Base-by-base conservation (phyloP, 768 basidiomycete species). In the Kwoniella botswanensis region DNA sequence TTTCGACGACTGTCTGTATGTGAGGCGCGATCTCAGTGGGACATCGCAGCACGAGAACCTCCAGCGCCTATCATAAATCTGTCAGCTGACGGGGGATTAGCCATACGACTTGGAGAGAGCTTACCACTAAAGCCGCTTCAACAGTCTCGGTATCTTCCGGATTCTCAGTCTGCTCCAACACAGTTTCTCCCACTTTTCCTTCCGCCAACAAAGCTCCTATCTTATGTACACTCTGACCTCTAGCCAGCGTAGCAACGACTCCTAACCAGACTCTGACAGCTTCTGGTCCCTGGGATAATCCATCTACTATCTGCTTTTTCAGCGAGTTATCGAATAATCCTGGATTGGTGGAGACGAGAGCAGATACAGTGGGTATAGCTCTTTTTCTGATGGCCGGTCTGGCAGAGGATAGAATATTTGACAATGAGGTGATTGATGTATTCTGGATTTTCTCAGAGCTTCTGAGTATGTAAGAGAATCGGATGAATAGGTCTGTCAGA, bases 331-430 rank as follows among this genome's bases (percentile, higher is more conserved):
- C 81, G 79, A 92, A 92, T 11, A 92, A 83, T 2, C 86, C 85
- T 4, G 89, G 86, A 52, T 88, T 88, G 10, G 91, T 90, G 54
- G 89, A 88, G 50, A 94, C 87, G 80, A 94, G 92, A 74, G 93
- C 92, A 0, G 93, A 91, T 59, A 81, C 50, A 12, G 94, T 93
- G 46, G 90, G 86, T 69, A 98, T 94, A 2, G 93, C 92, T 63
- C 94, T 91, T 86, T 98, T 98, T 62, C 95, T 89, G 64, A 98
- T 92, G 87, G 79, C 84, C 91, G 92, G n/a, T 86, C 87, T 57
- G 93, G 88, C 41, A 92, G 87, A 46, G 89, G 92, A 0, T 88
- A 90, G 65, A 92, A 42, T 93, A 90, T 57, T 87, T 87, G 17
- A 89, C 87, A 58, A 85, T 80, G 63, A 90, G 83, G 50, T 85